Base-by-base conservation (phyloP, 2,329 filamentous ascomycete genomes). In the Aureobasidium sp. region DNA sequence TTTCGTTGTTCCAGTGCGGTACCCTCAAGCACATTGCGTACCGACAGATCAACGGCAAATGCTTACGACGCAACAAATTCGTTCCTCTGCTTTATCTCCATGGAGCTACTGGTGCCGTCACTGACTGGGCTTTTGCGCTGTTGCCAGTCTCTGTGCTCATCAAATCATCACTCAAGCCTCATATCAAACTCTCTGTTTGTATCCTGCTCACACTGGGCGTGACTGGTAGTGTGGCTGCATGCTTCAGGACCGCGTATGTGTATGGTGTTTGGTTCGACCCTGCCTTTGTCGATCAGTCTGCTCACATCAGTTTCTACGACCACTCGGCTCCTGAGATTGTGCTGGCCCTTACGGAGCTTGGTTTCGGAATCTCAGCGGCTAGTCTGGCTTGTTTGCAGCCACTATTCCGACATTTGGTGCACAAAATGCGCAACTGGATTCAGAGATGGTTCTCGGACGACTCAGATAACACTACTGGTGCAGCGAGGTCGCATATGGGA, bases 91-190 rank as follows among this genome's bases (percentile, higher is more conserved):
- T 66, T 46, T 62, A 69, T 26, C 59, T 65, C 4, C 69, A 67
- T 9, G 66, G 67, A 24, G 69, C 69, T 41, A 66, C 76, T 27
- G 75, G 75, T 48, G 73, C 75, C 26, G 13, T 70, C 9, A 75
- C 74, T 1, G 72, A 76, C 64, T 69, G 68, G 64, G 62, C 69
- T 53, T 69, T 75, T 50, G 72, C 72, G 24, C 67, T 74, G 17
- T 71, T 79, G 7, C 77, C 77, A 1, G 70, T 74, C 5, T 69
- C 74, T 43, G 64, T 79, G 27, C 67, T 79, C 43, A 73, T 71
- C 66, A 73, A 74, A 26, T 69, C 76, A 7, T 71, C 76, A 48
- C 74, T 79, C 68, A 74, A 75, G 27, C 65, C 65, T 12, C 70
- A 71, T 13, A 73, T 75, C 53, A 79, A 78, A 64, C 48, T 75